phyloP scores from a whole-genome alignment of 345 rosid genomes.

The Rhodamnia rubescens region DNA sequence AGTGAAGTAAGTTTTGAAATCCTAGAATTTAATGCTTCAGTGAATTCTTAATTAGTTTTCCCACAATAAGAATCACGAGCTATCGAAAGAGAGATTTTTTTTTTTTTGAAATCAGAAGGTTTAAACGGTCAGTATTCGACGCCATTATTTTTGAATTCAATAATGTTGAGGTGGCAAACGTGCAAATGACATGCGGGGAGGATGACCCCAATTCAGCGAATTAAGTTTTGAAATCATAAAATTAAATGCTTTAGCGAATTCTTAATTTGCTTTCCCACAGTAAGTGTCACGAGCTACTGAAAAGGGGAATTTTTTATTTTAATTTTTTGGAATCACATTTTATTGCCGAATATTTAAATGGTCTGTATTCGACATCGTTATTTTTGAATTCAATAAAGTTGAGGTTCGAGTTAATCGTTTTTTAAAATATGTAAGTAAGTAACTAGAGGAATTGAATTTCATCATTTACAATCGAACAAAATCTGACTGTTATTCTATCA shows the following conservation, averaged over 20 bases:
- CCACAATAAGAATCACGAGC: neutral
- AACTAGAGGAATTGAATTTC: neutral
- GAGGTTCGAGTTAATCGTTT: rapidly evolving
- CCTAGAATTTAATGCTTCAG: neutral
- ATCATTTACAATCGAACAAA: neutral
- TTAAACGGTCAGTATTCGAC: neutral
- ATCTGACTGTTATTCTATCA: neutral
- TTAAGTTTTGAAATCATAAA: neutral
- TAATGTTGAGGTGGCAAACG: neutral
- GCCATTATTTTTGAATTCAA: too few relatives aligned
- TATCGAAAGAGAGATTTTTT: too few relatives aligned
- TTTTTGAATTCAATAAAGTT: neutral
- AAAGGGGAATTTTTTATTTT: too few relatives aligned
- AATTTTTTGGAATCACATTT: too few relatives aligned
- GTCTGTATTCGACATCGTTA: rapidly evolving
- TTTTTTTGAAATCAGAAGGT: too few relatives aligned
- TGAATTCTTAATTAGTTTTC: neutral
- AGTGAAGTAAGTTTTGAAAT: neutral
- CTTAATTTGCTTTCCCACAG: neutral
- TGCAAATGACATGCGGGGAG: neutral
- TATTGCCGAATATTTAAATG: too few relatives aligned
- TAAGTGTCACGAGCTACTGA: too few relatives aligned
- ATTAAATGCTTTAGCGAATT: neutral
- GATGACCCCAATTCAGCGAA: neutral
- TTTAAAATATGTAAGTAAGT: rapidly evolving